Base-by-base conservation (phyloP, 2,329 filamentous ascomycete species). In the Penicillium italicum region DNA sequence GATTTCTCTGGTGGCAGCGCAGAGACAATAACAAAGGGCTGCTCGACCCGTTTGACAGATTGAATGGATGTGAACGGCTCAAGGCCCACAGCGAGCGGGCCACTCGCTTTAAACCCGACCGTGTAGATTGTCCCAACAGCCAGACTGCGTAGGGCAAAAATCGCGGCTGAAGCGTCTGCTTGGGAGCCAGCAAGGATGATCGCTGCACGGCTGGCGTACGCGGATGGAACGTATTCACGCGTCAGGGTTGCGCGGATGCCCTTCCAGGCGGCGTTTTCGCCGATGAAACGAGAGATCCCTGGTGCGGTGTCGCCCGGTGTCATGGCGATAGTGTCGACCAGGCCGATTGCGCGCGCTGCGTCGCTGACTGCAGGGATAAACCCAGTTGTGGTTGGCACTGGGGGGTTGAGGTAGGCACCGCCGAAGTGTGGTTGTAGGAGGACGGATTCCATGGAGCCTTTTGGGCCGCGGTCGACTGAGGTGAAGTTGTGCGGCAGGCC, bases 221-320 rank as follows among this genome's bases (percentile, higher is more conserved):
- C 90, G 5, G 89, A 91, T 0, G 90, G 90, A 0, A 91, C 88
- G 62, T 92, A 86, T 65, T 95, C 90, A 22, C 88, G 83, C 4
- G 87, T 94, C 56, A 95, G 77, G 0, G 90, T 91, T 50, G 89
- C 88, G 45, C 91, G 80, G 55, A 95, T 93, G 1, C 90, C 90
- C 71, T 90, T 91, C 89, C 90, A 94, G 14, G 86, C 85, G 11
- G 89, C 88, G 63, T 95, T 95, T 65, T 94, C 90, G 44, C 91
- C 88, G 16, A 92, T 77, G 38, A 93, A 82, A 5, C 80, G 53
- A 4, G 60, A 43, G 24, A 26, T 43, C 12, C 52, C 53, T 3
- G 31, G 28, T n/a, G 31, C 5, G 30, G 52, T 10, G 79, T 77
- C 68, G 50, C 81, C 82, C 1, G 37, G 11, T 4, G 20, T 44